Conservation (phyloP, 129 eudicot species). For the Gnaphalium uliginosum region DNA sequence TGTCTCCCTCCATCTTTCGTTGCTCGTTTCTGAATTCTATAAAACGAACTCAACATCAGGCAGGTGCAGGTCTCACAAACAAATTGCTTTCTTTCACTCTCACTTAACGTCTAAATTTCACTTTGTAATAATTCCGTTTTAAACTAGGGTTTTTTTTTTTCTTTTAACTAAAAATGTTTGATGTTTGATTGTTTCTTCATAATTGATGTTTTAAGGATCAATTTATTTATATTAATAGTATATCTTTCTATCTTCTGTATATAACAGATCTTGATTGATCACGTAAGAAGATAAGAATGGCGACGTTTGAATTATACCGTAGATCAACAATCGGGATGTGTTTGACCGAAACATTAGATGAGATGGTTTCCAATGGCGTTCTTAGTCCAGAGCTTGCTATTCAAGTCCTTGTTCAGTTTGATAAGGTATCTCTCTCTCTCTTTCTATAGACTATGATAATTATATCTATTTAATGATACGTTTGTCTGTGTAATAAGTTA, state of each 20-base stretch:
- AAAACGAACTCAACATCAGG: neutral
- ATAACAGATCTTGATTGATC: conserved; percentile 34
- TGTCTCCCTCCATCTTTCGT: conserved; percentile 22
- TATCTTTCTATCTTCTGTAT: neutral
- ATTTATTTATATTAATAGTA: no score
- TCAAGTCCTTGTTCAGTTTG: conserved; percentile 95
- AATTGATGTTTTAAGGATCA: no score
- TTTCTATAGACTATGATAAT: neutral
- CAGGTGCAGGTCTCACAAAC: neutral
- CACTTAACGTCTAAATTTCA: conserved; percentile 11
- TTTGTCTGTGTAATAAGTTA: no score
- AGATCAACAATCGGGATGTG: conserved; percentile 96
- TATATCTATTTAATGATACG: neutral
- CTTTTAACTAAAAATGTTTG: no score
- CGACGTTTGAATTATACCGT: conserved; percentile 85
- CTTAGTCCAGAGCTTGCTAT: conserved; percentile 89
- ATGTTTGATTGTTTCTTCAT: neutral
- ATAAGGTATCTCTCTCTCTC: conserved; percentile 47
- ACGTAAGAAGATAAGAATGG: conserved; percentile 44
- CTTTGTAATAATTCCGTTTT: neutral
- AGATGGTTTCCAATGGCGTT: conserved; percentile 75
- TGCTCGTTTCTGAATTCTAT: neutral
- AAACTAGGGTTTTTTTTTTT: neutral
- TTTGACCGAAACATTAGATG: conserved; percentile 89
- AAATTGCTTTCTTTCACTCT: conserved; percentile 6